Conservation (phyloP, 345 rosid genomes). For the Rhodamnia argentea region DNA sequence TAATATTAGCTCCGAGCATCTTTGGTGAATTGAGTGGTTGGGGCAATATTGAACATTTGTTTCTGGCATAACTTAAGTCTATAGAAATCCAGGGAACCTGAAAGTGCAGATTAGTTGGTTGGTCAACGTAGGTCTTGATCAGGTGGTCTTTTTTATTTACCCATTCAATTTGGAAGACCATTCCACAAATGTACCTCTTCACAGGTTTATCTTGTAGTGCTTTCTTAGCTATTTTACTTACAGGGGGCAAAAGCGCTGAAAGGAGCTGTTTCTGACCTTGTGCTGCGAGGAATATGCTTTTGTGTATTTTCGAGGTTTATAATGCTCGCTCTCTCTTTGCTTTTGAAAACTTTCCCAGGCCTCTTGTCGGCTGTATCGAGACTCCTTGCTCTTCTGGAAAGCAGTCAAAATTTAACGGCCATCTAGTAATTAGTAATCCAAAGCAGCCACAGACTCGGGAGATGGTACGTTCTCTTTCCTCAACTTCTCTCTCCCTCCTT, state of each 20-base stretch:
- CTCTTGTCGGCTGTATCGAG: conserved; percentile 56
- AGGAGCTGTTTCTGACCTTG: background rate
- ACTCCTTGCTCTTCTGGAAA: conserved; percentile 38
- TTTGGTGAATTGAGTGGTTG: background rate
- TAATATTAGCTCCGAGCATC: background rate
- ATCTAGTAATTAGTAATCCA: conserved; percentile 35
- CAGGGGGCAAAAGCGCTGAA: background rate
- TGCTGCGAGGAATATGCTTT: background rate
- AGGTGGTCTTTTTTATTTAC: background rate
- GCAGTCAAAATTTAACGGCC: conserved; percentile 49
- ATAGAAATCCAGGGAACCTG: background rate
- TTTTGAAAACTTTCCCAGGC: conserved; percentile 35
- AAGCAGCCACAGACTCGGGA: conserved; percentile 39
- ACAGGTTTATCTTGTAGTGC: background rate
- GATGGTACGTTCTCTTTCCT: conserved; percentile 23
- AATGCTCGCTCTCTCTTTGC: background rate
- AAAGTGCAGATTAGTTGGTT: background rate
- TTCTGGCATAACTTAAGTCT: background rate
- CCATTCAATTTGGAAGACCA: background rate
- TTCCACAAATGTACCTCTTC: background rate
- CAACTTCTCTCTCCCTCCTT: background rate
- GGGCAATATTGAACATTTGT: background rate
- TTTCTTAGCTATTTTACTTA: background rate
- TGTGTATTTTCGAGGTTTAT: background rate
- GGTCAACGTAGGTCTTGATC: background rate